phyloP scores from a whole-genome alignment of 768 basidiomycete species.

The Lentinula edodes region DNA sequence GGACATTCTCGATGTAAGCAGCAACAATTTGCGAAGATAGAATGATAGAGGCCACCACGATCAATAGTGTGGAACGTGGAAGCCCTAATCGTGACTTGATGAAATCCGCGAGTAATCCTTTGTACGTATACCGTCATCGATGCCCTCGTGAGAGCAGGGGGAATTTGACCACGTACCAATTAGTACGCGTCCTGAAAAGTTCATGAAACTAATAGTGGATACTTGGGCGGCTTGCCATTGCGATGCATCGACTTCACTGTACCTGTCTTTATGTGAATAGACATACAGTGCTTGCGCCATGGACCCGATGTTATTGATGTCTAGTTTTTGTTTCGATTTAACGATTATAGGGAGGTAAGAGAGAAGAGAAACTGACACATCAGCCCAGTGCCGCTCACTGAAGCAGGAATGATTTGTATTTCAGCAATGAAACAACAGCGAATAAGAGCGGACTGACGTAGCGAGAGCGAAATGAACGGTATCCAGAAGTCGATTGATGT shows the following conservation, averaged over 20 bases:
- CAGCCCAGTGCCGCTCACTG: slow-evolving; percentile 74
- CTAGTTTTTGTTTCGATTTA: slow-evolving; percentile 24
- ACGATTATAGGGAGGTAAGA: neutral
- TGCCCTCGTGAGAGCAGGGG: neutral
- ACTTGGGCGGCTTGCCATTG: slow-evolving; percentile 84
- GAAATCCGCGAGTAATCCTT: slow-evolving; percentile 69
- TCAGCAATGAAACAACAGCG: neutral
- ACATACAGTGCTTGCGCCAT: slow-evolving; percentile 68
- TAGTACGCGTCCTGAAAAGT: slow-evolving; percentile 71
- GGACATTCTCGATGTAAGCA: slow-evolving; percentile 48
- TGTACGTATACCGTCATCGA: neutral
- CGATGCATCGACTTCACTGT: slow-evolving; percentile 62
- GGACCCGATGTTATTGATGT: slow-evolving; percentile 85
- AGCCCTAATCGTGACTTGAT: slow-evolving; percentile 47
- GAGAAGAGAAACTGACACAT: slow-evolving; percentile 56
- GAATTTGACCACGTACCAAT: slow-evolving; percentile 44
- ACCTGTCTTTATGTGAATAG: slow-evolving; percentile 44
- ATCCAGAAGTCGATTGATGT: slow-evolving; percentile 58
- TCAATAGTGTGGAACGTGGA: slow-evolving; percentile 67
- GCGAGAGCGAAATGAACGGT: slow-evolving; percentile 48
- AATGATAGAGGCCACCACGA: slow-evolving; percentile 61
- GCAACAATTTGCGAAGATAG: slow-evolving; percentile 67
- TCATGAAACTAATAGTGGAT: slow-evolving; percentile 75
- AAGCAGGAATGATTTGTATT: slow-evolving; percentile 2
- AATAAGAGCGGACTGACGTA: slow-evolving; percentile 38